A percentile compares a stretch with the other conserved stretches of the same genome.
Evolutionary conservation across 2,329 filamentous ascomycete species (phyloP).

Genomic region (Calonectria multiphialidica): DNA sequence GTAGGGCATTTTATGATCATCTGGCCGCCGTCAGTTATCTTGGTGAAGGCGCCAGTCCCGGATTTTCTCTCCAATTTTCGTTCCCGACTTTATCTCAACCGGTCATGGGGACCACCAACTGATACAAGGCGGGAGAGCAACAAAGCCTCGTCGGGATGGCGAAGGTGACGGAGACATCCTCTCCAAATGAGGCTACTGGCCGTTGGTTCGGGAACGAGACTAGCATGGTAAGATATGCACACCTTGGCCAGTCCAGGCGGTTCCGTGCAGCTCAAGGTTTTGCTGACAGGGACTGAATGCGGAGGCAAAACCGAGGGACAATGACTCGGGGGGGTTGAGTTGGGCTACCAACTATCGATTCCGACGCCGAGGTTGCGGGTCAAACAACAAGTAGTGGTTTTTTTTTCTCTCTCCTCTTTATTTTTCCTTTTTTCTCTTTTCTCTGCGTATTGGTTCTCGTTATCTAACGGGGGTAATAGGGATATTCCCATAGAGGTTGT

Average conservation of each 20-base stretch:
- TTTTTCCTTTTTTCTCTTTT: too few relatives aligned
- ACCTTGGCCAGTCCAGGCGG: constrained; percentile 23
- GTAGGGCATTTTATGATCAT: constrained; percentile 14
- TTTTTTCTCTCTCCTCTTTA: too few relatives aligned
- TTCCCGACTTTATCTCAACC: constrained; percentile 14
- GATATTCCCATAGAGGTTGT: not conserved
- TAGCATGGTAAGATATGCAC: not conserved
- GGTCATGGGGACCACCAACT: constrained; percentile 13
- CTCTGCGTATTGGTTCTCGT: not conserved
- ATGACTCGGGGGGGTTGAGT: not conserved
- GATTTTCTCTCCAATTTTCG: not conserved
- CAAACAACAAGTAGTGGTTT: not conserved
- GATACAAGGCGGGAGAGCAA: not conserved
- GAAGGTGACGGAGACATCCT: constrained; percentile 20
- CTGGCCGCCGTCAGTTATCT: constrained; percentile 19
- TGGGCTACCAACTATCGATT: not conserved
- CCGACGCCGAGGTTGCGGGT: not conserved
- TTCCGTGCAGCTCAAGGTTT: constrained; percentile 30
- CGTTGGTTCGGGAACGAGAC: constrained; percentile 33
- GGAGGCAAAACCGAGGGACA: not conserved
- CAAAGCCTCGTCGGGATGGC: not conserved
- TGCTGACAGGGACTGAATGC: constrained; percentile 13
- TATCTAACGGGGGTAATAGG: not conserved
- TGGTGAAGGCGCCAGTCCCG: constrained; percentile 16
- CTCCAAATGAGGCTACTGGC: constrained; percentile 34